Percentiles rank a stretch among this genome's conserved stretches.
Conservation (phyloP, 140 eudicot species). For the Erigeron philadelphicus region DNA sequence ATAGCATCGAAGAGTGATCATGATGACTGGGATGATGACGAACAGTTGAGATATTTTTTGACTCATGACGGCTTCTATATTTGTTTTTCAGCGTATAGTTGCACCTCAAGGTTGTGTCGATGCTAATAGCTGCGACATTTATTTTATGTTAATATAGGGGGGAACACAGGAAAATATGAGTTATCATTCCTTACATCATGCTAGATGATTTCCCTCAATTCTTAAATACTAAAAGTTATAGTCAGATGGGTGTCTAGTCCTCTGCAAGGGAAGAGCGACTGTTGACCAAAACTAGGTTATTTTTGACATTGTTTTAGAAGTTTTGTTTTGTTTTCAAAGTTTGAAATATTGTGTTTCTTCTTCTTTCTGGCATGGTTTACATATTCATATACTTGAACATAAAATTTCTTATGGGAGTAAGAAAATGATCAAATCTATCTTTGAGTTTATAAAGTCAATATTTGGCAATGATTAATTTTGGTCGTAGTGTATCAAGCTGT, state of each 20-base stretch:
- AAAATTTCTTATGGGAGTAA: not conserved
- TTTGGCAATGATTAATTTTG: not conserved
- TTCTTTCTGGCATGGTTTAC: constrained; percentile 11
- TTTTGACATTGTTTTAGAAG: constrained; percentile 3
- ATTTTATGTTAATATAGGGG: constrained; percentile 21
- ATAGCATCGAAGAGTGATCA: constrained; percentile 28
- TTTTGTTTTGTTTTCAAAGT: not conserved
- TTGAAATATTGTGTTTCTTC: constrained; percentile 4
- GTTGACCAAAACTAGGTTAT: constrained; percentile 23
- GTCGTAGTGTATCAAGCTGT: not conserved
- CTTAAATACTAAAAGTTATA: constrained; percentile 14
- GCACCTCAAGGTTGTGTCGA: constrained; percentile 13
- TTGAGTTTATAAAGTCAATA: not conserved
- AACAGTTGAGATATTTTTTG: constrained; percentile 7
- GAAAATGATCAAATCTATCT: constrained; percentile 3
- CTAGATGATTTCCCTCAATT: constrained; percentile 8
- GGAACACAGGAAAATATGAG: constrained; percentile 18
- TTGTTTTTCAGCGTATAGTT: constrained; percentile 2
- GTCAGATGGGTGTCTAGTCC: constrained; percentile 22
- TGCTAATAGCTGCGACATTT: constrained; percentile 16
- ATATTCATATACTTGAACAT: not conserved
- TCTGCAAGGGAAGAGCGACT: constrained; percentile 25
- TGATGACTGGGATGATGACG: constrained; percentile 2
- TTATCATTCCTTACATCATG: constrained; percentile 16
- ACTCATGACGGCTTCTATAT: not conserved